A percentile compares a stretch with the other conserved stretches of the same genome.
Conservation (phyloP, 1,284 basidiomycete genomes). For the Inonotus obliquus region DNA sequence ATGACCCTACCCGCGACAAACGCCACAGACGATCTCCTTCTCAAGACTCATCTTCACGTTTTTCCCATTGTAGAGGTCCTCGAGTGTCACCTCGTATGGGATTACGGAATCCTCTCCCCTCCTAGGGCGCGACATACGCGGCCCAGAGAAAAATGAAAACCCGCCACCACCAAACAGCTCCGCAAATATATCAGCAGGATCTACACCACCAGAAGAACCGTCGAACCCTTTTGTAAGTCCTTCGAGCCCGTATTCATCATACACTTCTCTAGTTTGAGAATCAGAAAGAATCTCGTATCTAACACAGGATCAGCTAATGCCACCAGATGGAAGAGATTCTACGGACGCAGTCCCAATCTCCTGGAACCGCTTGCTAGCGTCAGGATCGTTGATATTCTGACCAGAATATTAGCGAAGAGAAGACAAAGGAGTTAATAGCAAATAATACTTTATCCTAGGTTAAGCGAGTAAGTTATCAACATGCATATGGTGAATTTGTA, state of each 20-base stretch:
- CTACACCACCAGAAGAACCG: conserved; percentile 42
- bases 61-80: conserved; percentile 93
- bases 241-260: conserved; percentile 79
- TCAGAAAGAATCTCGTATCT: conserved; percentile 88
- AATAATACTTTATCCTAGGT: conserved; percentile 58
- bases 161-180: conserved; percentile 61
- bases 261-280: conserved; percentile 69
- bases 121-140: conserved; percentile 40
- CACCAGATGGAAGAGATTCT: conserved; percentile 1
- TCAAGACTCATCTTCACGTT: conserved; percentile 87
- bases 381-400: conserved; percentile 77
- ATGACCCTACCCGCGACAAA: conserved; percentile 73
- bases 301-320: conserved; percentile 3
- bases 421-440: background rate
- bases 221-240: conserved; percentile 47
- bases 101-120: conserved; percentile 74
- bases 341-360: conserved; percentile 83
- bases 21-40: conserved; percentile 74
- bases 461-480: background rate
- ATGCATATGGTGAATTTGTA: conserved; percentile 20
- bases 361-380: conserved; percentile 78
- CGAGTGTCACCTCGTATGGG: conserved; percentile 82
- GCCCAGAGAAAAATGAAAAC: conserved; percentile 51
- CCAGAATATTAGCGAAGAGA: background rate
- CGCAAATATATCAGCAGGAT: conserved; percentile 70